These are phyloP conservation scores for Beauveria medogensis DNA, from an alignment of 2,329 filamentous ascomycete species.

Conservation along the genomic window DNA sequence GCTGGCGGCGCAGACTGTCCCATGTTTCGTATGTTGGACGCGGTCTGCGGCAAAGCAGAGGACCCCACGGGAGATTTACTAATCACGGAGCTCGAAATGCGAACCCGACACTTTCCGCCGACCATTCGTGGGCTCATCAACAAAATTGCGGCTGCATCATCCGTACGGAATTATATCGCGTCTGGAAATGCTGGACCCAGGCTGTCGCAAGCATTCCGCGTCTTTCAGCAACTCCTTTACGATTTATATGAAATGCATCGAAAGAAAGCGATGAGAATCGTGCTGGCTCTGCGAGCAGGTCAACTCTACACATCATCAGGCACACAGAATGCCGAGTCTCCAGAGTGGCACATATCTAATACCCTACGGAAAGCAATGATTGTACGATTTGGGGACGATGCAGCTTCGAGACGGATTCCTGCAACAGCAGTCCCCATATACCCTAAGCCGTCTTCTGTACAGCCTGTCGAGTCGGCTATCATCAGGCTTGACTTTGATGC, in stretches of 20 bases:
- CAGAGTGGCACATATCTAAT: neutral
- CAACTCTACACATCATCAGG: neutral
- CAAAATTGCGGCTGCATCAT: neutral
- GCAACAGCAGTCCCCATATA: neutral
- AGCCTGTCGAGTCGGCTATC: neutral
- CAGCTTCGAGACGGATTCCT: neutral
- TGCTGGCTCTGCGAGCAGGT: neutral
- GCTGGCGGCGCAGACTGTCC: slow-evolving; percentile 4
- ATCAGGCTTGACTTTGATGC: neutral
- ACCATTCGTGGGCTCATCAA: neutral
- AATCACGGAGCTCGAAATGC: neutral
- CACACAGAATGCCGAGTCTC: neutral
- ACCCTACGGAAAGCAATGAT: neutral
- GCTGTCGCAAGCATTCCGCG: neutral
- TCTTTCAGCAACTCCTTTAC: neutral
- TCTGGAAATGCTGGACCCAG: neutral
- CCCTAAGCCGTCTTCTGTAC: neutral
- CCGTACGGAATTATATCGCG: neutral
- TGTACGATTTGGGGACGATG: neutral
- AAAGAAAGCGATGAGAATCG: slow-evolving; percentile 1
- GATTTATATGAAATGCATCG: slow-evolving; percentile 1
- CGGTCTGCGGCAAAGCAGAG: neutral
- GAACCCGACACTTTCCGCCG: neutral
- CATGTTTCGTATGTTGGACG: slow-evolving; percentile 2
- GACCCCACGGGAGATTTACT: neutral